Conservation (phyloP, 345 rosid genomes). For the Eucalyptus curtisii region DNA sequence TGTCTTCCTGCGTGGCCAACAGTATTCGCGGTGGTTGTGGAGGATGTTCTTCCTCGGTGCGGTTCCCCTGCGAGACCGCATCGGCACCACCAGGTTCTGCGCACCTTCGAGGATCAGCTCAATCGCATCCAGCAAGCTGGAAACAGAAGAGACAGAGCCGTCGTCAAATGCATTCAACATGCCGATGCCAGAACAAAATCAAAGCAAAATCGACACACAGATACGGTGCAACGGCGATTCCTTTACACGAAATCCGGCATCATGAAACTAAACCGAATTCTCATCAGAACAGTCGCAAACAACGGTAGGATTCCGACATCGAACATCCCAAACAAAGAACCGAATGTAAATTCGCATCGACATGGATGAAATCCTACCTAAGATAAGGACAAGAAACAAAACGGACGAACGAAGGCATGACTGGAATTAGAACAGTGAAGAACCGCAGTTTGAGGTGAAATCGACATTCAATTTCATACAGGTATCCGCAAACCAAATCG, state of each 20-base stretch:
- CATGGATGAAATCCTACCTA: background rate
- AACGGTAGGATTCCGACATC: background rate
- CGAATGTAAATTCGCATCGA: background rate
- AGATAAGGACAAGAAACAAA: background rate
- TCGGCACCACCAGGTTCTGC: constrained; percentile 45
- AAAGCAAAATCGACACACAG: background rate
- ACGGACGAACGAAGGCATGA: background rate
- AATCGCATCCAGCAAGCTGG: constrained; percentile 51
- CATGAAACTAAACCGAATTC: background rate
- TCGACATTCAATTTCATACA: background rate
- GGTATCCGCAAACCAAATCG: background rate
- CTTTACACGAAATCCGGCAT: background rate
- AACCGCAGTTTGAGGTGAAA: background rate
- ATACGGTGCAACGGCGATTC: background rate
- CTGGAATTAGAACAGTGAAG: background rate
- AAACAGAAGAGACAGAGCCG: background rate
- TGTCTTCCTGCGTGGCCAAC: constrained; percentile 62
- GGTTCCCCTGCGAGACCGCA: background rate
- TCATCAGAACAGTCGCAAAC: background rate
- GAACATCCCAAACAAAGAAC: background rate
- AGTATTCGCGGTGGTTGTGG: constrained; percentile 33
- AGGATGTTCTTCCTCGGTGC: constrained; percentile 16
- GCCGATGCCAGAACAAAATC: background rate
- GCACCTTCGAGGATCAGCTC: constrained; percentile 42
- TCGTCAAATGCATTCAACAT: background rate